phyloP scores from a whole-genome alignment of 1,284 basidiomycete genomes.

The Trichosporon ovoides region DNA sequence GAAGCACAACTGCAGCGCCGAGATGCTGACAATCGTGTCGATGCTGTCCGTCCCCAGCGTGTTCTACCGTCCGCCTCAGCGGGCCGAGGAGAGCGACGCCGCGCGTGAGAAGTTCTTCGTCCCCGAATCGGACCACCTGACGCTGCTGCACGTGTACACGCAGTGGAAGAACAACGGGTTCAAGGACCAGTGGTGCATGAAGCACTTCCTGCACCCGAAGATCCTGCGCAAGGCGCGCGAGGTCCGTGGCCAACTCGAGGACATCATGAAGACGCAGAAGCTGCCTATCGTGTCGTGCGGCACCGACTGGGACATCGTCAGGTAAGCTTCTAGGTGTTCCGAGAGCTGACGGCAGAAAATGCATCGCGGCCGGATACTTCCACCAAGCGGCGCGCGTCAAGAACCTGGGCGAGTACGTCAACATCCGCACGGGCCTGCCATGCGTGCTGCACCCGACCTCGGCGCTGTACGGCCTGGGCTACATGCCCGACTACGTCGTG shows the following conservation, averaged over 20 bases:
- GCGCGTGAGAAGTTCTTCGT: constrained; percentile 98
- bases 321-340: constrained; percentile 52
- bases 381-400: constrained; percentile 97
- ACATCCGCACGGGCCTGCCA: constrained; percentile 80
- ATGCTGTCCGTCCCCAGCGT: constrained; percentile 98
- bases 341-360: constrained; percentile 63
- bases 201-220: constrained; percentile 95
- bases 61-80: constrained; percentile 90
- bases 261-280: constrained; percentile 98
- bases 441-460: constrained; percentile 82
- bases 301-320: constrained; percentile 90
- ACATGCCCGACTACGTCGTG: constrained; percentile 92
- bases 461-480: constrained; percentile 92
- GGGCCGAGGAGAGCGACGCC: constrained; percentile 93
- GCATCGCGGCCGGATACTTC: constrained; percentile 97
- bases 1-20: constrained; percentile 84
- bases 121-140: constrained; percentile 94
- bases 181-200: constrained; percentile 88
- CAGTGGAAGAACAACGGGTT: constrained; percentile 95
- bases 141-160: constrained; percentile 90
- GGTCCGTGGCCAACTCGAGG: constrained; percentile 92
- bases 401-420: constrained; percentile 97
- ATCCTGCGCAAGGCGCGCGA: constrained; percentile 90
- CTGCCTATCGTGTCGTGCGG: constrained; percentile 83
- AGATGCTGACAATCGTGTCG: constrained; percentile 97